Evolutionary conservation across 257 asterid species (phyloP), one percentile per base, ranked within the genome.

Genomic region (Primulina eburnea): DNA sequence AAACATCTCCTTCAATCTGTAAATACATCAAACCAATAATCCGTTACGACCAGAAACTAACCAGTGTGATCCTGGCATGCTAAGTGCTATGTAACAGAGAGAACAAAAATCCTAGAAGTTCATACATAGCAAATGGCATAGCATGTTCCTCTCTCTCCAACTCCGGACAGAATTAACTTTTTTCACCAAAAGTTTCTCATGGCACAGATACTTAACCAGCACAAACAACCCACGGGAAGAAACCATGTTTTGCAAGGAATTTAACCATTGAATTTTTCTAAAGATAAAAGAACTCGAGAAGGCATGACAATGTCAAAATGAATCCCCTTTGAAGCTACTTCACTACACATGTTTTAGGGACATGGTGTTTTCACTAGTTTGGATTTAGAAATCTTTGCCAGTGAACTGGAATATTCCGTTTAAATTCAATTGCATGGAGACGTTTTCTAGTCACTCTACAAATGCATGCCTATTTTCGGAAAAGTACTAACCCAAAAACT

Each of bases 1-100:
- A 32, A 74, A 83, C 74, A 47, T 74, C 80, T 38, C 90, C 90
- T 80, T 85, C 90, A 71, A 87, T 80, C 90, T 85, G 84, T 72
- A 76, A 81, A 65, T 66, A 18, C 8, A 52, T 52, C 63, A 65
- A 38, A 47, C 20, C 52, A 61, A 10, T 52, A 69, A 64, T 29
- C 38, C 68, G 58, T 30, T 38, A 50, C 21, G 16, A 55, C 62
- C 50, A 35, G 53, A 59, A 21, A 64, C 20, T 62, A 43, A 32
- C 5, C 34, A 32, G 34, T 32, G 34, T 32, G 34, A 32, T 3
- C 34, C 34, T 32, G 34, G 34, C 34, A 32, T 32, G 34, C 34
- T 32, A 32, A 32, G 34, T 32, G 34, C 6, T 32, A 4, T 32
- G 34, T 32, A 32, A 32, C 34, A 32, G 34, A 32, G 34, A 32